These are phyloP conservation scores for Calocera viscosa DNA, from an alignment of 768 basidiomycete genomes.

Conservation along the genomic window DNA sequence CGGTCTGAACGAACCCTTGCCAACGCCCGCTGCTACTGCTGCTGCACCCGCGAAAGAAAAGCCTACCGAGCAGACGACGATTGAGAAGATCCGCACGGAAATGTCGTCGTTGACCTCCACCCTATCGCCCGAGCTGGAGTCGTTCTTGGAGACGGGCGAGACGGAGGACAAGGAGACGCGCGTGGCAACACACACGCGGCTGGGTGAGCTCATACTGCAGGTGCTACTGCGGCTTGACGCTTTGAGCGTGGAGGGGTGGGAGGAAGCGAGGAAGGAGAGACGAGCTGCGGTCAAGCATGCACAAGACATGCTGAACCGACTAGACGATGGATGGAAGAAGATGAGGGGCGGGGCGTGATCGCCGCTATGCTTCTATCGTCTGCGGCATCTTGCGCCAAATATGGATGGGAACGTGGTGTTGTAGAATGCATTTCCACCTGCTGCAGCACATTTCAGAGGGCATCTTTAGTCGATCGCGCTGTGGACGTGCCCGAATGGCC, in stretches of 20 bases:
- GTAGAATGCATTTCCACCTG: background rate
- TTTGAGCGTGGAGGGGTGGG: constrained; percentile 65
- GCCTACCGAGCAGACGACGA: constrained; percentile 36
- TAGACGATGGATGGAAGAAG: constrained; percentile 57
- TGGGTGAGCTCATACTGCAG: constrained; percentile 77
- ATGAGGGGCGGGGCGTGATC: background rate
- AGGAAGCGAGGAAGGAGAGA: constrained; percentile 60
- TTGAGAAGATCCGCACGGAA: constrained; percentile 45
- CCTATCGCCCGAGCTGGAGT: constrained; percentile 45
- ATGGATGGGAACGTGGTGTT: background rate
- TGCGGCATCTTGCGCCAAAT: background rate
- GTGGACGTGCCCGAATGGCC: no score
- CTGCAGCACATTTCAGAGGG: no score
- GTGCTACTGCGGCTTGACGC: constrained; percentile 78
- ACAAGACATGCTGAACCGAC: constrained; percentile 64
- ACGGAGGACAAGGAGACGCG: constrained; percentile 22
- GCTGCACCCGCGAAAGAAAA: constrained; percentile 13
- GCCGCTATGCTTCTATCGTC: background rate
- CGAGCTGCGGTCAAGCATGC: constrained; percentile 81
- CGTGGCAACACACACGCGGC: constrained; percentile 39
- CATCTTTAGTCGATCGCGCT: no score
- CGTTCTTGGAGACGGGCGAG: constrained; percentile 34
- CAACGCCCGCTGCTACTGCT: constrained; percentile 11
- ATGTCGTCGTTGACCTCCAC: constrained; percentile 39
- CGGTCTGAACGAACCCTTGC: constrained; percentile 33